phyloP scores from a whole-genome alignment of 192 early-diverging fungal species.

The Glomus cerebriforme region DNA sequence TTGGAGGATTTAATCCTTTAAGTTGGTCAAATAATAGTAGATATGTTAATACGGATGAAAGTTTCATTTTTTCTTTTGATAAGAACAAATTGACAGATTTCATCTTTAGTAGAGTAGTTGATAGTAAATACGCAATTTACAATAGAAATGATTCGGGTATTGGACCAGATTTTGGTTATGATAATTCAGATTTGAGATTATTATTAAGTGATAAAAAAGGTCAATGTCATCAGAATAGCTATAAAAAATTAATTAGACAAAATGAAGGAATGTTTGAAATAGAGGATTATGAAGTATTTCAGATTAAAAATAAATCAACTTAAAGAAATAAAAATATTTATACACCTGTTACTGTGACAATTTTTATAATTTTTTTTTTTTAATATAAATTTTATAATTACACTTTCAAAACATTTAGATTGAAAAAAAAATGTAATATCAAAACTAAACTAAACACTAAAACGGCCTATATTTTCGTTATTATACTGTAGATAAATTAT shows the following conservation, averaged over 20 bases:
- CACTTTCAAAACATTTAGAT: no score
- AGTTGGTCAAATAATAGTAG: slow-evolving; percentile 1
- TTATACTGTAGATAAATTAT: no score
- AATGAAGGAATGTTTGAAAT: not conserved
- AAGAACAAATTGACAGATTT: not conserved
- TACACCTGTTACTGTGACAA: no score
- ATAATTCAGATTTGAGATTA: not conserved
- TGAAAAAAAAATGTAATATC: no score
- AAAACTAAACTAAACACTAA: no score
- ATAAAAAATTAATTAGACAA: not conserved
- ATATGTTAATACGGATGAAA: not conserved
- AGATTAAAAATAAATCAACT: not conserved
- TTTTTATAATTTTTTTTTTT: no score
- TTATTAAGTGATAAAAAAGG: not conserved
- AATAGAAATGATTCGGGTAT: not conserved
- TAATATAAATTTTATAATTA: no score
- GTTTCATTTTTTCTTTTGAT: not conserved
- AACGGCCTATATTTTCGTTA: no score
- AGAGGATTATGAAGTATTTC: slow-evolving; percentile 1
- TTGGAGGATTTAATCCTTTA: slow-evolving; percentile 37
- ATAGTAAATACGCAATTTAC: not conserved
- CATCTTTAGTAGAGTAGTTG: not conserved
- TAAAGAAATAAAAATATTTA: no score
- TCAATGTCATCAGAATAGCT: not conserved
- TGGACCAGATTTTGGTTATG: not conserved